Conservation (phyloP, 2,329 filamentous ascomycete genomes). For the Claviceps sp. region DNA sequence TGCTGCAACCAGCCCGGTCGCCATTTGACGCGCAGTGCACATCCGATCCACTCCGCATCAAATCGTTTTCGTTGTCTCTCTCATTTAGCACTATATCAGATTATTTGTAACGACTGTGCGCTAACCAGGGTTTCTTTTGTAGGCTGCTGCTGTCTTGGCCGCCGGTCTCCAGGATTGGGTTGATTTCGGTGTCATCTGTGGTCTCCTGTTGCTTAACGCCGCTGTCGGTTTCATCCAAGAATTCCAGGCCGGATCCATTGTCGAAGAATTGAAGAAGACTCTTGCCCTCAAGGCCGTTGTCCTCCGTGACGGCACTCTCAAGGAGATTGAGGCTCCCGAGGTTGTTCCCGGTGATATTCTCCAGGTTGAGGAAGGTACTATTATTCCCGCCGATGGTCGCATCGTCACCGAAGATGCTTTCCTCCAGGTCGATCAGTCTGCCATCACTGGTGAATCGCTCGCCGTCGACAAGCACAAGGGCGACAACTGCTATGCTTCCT, state of each 20-base stretch:
- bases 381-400: slow-evolving; percentile 78
- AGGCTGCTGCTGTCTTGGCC: slow-evolving; percentile 66
- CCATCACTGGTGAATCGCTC: slow-evolving; percentile 83
- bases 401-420: slow-evolving; percentile 75
- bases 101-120: neutral
- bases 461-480: slow-evolving; percentile 78
- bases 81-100: neutral
- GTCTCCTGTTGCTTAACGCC: slow-evolving; percentile 70
- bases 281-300: slow-evolving; percentile 79
- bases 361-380: slow-evolving; percentile 80
- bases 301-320: slow-evolving; percentile 61
- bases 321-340: slow-evolving; percentile 69
- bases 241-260: slow-evolving; percentile 79
- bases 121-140: slow-evolving; percentile 13
- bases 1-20: neutral
- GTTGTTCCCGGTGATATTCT: slow-evolving; percentile 86
- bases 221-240: slow-evolving; percentile 79
- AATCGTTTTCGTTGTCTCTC: neutral
- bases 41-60: neutral
- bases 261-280: slow-evolving; percentile 84
- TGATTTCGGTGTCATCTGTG: slow-evolving; percentile 86
- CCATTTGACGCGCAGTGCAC: neutral
- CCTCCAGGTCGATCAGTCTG: slow-evolving; percentile 83
- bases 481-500: slow-evolving; percentile 74
- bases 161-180: slow-evolving; percentile 82